phyloP scores from a whole-genome alignment of 192 early-diverging fungal species.

The Phycomyces blakesleeanus region DNA sequence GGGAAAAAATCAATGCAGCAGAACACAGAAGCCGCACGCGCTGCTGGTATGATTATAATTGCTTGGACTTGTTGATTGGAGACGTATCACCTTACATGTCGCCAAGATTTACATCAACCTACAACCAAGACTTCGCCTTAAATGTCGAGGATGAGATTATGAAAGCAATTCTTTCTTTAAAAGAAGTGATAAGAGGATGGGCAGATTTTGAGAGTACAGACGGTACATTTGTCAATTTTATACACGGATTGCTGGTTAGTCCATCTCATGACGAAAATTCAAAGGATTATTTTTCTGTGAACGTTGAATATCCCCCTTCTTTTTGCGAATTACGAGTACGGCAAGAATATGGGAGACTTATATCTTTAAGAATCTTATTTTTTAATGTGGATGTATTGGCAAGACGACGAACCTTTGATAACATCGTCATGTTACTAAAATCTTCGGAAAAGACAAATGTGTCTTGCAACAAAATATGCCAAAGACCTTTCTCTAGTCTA shows the following conservation, averaged over 20 bases:
- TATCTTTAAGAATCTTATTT: slow-evolving; percentile 22
- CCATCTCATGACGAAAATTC: slow-evolving; percentile 1
- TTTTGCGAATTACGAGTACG: slow-evolving; percentile 33
- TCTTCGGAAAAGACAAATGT: background rate
- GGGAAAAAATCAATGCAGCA: slow-evolving; percentile 10
- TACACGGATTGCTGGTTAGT: slow-evolving; percentile 13
- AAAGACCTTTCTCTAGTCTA: slow-evolving; percentile 40
- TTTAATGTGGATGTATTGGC: slow-evolving; percentile 25
- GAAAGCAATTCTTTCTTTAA: background rate
- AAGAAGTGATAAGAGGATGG: slow-evolving; percentile 14
- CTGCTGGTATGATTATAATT: slow-evolving; percentile 27
- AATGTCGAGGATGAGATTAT: slow-evolving; percentile 23
- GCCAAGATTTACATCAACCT: slow-evolving; percentile 18
- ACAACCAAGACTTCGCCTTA: slow-evolving; percentile 20
- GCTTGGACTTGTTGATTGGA: slow-evolving; percentile 24
- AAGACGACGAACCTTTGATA: background rate
- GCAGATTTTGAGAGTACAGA: slow-evolving; percentile 23
- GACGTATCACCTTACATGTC: slow-evolving; percentile 32
- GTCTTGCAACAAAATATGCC: slow-evolving; percentile 24
- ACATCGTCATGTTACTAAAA: slow-evolving; percentile 6
- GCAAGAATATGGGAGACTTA: slow-evolving; percentile 31
- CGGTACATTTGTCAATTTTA: slow-evolving; percentile 27
- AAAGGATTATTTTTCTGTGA: slow-evolving; percentile 15
- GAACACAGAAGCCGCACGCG: slow-evolving; percentile 15
- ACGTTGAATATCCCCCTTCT: slow-evolving; percentile 11